Conservation (phyloP, 108 stramenopile species). For the Stephanodiscus triporus region DNA sequence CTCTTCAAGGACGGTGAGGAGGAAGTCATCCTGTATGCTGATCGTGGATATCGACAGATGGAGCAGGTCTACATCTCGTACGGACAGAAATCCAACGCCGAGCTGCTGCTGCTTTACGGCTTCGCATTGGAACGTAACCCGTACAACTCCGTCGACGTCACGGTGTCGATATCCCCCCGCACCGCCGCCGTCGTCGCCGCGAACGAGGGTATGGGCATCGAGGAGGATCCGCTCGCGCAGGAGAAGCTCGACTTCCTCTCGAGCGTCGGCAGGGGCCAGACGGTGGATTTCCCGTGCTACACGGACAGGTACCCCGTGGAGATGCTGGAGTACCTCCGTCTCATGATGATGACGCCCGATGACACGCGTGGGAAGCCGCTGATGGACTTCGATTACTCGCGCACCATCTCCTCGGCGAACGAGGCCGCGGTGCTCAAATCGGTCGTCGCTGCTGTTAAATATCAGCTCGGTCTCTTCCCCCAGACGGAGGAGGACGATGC, state of each 20-base stretch:
- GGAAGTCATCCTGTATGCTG: conserved; percentile 93
- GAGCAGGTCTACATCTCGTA: conserved; percentile 95
- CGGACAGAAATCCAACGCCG: conserved; percentile 94
- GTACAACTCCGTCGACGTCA: conserved; percentile 95
- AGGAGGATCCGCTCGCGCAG: conserved; percentile 76
- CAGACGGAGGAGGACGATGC: conserved; percentile 89
- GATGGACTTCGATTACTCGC: conserved; percentile 78
- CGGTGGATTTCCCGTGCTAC: conserved; percentile 93
- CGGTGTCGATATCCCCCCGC: conserved; percentile 80
- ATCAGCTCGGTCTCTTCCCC: conserved; percentile 86
- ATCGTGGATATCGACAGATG: conserved; percentile 92
- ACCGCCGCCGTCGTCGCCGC: conserved; percentile 62
- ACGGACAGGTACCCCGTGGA: conserved; percentile 95
- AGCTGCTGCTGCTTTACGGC: conserved; percentile 92
- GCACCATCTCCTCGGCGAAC: conserved; percentile 87
- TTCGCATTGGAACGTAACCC: conserved; percentile 96
- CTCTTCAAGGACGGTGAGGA: conserved; percentile 90
- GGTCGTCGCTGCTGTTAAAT: conserved; percentile 82
- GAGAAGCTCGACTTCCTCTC: conserved; percentile 90
- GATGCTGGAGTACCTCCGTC: conserved; percentile 93
- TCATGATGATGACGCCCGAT: conserved; percentile 93
- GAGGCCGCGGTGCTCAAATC: conserved; percentile 89
- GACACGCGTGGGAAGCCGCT: conserved; percentile 83
- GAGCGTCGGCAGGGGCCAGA: conserved; percentile 74
- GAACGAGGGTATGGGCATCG: conserved; percentile 30